phyloP scores from a whole-genome alignment of 1,284 basidiomycete species.

The Volvariella volvacea region DNA sequence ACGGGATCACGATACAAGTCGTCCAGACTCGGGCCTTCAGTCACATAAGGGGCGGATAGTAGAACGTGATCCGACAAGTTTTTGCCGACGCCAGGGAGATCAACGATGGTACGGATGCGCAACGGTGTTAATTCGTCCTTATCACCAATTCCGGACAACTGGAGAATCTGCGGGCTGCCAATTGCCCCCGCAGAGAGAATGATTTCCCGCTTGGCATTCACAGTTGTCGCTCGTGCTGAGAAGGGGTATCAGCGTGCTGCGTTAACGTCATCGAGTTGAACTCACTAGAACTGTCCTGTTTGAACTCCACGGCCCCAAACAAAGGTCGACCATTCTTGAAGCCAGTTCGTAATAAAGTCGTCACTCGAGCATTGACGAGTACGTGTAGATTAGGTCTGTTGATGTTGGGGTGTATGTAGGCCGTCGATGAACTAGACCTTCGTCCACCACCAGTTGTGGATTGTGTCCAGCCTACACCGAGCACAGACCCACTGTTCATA shows the following conservation, averaged over 20 bases:
- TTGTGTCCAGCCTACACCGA: conserved; percentile 25
- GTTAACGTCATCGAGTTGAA: too few relatives aligned
- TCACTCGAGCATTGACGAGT: conserved; percentile 23
- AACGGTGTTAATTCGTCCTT: conserved; percentile 12
- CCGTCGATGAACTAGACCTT: conserved; percentile 28
- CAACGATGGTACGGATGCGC: conserved; percentile 19
- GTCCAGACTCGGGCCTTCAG: conserved; percentile 13
- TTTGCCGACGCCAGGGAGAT: conserved; percentile 33
- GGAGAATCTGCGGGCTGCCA: conserved; percentile 35
- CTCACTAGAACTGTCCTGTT: too few relatives aligned
- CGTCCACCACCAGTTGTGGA: conserved; percentile 23
- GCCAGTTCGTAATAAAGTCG: neutral
- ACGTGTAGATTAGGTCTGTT: conserved; percentile 34
- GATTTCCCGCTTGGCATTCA: conserved; percentile 16
- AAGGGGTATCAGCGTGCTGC: too few relatives aligned
- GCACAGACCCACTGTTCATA: conserved; percentile 21
- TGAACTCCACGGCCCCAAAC: too few relatives aligned
- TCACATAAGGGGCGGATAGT: conserved; percentile 21
- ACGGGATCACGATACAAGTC: conserved; percentile 9
- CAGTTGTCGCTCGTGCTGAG: too few relatives aligned
- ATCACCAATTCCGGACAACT: conserved; percentile 41
- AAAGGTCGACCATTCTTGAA: too few relatives aligned
- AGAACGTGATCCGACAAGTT: conserved; percentile 35
- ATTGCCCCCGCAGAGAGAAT: conserved; percentile 38
- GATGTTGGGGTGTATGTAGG: conserved; percentile 27